phyloP scores from a whole-genome alignment of 345 rosid species.

The Citrus sp. region DNA sequence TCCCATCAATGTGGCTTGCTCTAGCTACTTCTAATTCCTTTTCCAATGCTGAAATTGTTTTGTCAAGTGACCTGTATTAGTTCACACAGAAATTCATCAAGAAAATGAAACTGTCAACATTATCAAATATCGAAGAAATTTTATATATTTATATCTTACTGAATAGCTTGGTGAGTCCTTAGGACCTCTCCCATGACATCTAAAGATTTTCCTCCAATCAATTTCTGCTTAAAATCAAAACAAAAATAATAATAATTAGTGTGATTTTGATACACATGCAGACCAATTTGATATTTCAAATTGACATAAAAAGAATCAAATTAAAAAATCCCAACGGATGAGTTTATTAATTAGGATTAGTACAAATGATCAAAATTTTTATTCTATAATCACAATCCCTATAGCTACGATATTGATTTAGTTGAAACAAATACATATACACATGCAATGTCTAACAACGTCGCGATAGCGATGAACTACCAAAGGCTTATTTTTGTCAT shows the following conservation, averaged over 20 bases:
- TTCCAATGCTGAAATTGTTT: slow-evolving; percentile 60
- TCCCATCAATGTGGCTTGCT: slow-evolving; percentile 21
- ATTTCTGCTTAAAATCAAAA: slow-evolving; percentile 33
- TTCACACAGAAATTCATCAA: neutral
- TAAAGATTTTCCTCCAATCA: slow-evolving; percentile 53
- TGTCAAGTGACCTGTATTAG: slow-evolving; percentile 58
- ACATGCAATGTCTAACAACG: neutral
- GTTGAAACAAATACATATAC: neutral
- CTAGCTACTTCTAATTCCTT: slow-evolving; percentile 57
- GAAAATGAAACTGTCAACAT: neutral
- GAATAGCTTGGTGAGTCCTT: slow-evolving; percentile 66
- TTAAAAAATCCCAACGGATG: too few relatives aligned
- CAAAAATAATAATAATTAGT: neutral
- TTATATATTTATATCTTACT: slow-evolving; percentile 24
- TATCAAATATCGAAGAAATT: neutral
- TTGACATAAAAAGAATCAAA: neutral
- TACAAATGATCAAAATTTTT: neutral
- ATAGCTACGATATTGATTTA: neutral
- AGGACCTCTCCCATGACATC: slow-evolving; percentile 65
- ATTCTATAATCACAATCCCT: neutral
- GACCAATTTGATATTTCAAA: neutral
- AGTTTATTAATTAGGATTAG: neutral
- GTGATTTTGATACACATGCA: neutral
- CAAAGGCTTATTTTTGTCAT: neutral
- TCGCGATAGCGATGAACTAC: neutral